Conservation (phyloP, 371 early-diverging fungal species). For the Rhizomucor pusillus region DNA sequence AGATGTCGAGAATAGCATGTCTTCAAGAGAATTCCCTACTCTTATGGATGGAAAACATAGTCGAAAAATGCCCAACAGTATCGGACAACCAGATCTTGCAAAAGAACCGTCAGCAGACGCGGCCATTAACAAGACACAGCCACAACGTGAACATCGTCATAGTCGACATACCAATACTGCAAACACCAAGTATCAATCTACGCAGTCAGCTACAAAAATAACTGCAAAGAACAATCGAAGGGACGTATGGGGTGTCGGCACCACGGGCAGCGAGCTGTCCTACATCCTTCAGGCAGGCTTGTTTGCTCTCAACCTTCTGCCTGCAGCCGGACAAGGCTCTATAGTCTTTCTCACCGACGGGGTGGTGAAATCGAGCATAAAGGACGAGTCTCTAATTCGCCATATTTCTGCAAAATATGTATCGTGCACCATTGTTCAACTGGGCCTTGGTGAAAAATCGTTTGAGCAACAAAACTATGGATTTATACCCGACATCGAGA, state of each 20-base stretch:
- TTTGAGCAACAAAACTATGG: slow-evolving; percentile 68
- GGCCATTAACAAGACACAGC: slow-evolving; percentile 2
- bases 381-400: slow-evolving; percentile 51
- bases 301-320: slow-evolving; percentile 67
- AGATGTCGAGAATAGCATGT: background rate
- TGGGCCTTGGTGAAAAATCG: slow-evolving; percentile 56
- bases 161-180: background rate
- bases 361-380: slow-evolving; percentile 65
- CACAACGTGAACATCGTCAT: too few relatives aligned
- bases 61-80: background rate
- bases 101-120: background rate
- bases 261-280: slow-evolving; percentile 56
- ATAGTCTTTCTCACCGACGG: slow-evolving; percentile 85
- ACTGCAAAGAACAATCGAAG: slow-evolving; percentile 17
- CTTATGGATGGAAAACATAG: background rate
- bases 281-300: slow-evolving; percentile 68
- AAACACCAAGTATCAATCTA: slow-evolving; percentile 3
- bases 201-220: background rate
- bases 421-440: slow-evolving; percentile 76
- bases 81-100: background rate
- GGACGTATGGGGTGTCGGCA: slow-evolving; percentile 62
- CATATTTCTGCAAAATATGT: slow-evolving; percentile 53
- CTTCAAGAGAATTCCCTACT: background rate
- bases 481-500: slow-evolving; percentile 85
- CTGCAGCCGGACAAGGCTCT: slow-evolving; percentile 63